Percentiles rank a stretch among this genome's conserved stretches.
Conservation (phyloP, 2,329 filamentous ascomycete species). For the Ophiostoma angusticollis region DNA sequence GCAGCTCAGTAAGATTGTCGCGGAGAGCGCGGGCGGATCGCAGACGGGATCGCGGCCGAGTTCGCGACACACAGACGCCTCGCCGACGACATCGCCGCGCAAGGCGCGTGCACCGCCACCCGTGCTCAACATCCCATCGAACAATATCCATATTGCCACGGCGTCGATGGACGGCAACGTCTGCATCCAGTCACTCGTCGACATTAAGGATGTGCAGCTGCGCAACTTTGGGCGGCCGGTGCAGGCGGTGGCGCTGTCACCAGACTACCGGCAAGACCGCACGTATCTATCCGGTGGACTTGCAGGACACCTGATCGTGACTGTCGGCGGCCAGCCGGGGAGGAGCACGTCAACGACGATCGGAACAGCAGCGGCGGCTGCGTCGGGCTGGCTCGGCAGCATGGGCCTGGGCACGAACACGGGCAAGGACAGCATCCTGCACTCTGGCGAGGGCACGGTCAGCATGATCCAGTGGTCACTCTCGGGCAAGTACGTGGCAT, state of each 20-base stretch:
- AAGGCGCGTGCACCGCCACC: slow-evolving; percentile 37
- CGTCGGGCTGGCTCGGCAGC: slow-evolving; percentile 81
- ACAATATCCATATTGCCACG: slow-evolving; percentile 85
- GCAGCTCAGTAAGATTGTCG: slow-evolving; percentile 21
- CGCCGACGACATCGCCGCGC: slow-evolving; percentile 39
- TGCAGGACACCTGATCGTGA: slow-evolving; percentile 78
- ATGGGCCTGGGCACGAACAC: slow-evolving; percentile 68
- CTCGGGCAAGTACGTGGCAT: slow-evolving; percentile 82
- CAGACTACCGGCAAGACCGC: slow-evolving; percentile 80
- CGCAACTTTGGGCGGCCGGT: slow-evolving; percentile 90
- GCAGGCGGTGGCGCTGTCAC: slow-evolving; percentile 84
- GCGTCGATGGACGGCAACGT: slow-evolving; percentile 94
- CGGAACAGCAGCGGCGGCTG: slow-evolving; percentile 66
- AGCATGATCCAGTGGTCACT: slow-evolving; percentile 90
- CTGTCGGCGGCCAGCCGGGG: slow-evolving; percentile 65
- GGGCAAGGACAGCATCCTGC: slow-evolving; percentile 75
- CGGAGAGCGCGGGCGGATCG: slow-evolving; percentile 24
- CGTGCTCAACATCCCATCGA: slow-evolving; percentile 65
- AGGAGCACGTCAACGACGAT: slow-evolving; percentile 81
- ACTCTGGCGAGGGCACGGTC: slow-evolving; percentile 85
- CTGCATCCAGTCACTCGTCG: slow-evolving; percentile 75
- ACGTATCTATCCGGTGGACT: slow-evolving; percentile 85
- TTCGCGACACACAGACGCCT: slow-evolving; percentile 28
- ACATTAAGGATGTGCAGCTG: slow-evolving; percentile 78
- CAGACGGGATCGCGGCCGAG: slow-evolving; percentile 17